A percentile compares a stretch with the other conserved stretches of the same genome.
These are phyloP conservation scores for Besnoitia besnoiti DNA, from an alignment of 169 alveolate species.

Conservation along the genomic window DNA sequence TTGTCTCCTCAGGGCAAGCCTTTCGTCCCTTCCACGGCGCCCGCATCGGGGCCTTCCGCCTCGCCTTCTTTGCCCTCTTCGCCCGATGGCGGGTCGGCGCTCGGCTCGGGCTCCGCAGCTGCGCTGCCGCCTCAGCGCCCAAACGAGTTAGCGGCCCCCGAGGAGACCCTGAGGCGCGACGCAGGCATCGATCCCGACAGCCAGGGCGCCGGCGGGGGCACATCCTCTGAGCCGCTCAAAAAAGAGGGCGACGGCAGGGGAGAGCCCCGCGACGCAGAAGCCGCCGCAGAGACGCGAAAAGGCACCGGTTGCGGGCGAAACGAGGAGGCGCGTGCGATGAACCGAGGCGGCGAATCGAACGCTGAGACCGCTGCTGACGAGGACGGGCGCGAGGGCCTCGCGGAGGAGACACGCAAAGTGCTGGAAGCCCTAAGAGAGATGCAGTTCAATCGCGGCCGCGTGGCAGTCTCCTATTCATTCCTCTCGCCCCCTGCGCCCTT, in stretches of 20 bases:
- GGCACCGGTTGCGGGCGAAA: no score
- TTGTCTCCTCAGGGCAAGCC: neutral
- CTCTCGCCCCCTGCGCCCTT: neutral
- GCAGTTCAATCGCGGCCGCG: neutral
- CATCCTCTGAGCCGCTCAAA: no score
- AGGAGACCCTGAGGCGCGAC: no score
- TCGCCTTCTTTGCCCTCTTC: neutral
- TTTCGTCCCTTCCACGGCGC: neutral
- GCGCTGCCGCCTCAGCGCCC: no score
- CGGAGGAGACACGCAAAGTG: neutral
- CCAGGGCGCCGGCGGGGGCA: no score
- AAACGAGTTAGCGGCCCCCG: no score
- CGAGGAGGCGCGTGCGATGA: no score
- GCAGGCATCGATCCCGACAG: no score
- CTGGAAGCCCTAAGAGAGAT: neutral
- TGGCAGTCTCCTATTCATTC: neutral
- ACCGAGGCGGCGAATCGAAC: no score
- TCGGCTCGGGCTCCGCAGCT: no score
- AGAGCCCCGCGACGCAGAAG: neutral
- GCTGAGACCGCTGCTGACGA: neutral
- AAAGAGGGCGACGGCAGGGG: neutral
- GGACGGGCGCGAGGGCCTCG: no score
- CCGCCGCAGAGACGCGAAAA: neutral
- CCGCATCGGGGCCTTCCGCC: neutral
- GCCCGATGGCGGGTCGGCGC: neutral